A percentile compares a stretch with the other conserved stretches of the same genome.
Evolutionary conservation across 2,329 filamentous ascomycete species (phyloP).

Genomic region (Exophiala sideris): DNA sequence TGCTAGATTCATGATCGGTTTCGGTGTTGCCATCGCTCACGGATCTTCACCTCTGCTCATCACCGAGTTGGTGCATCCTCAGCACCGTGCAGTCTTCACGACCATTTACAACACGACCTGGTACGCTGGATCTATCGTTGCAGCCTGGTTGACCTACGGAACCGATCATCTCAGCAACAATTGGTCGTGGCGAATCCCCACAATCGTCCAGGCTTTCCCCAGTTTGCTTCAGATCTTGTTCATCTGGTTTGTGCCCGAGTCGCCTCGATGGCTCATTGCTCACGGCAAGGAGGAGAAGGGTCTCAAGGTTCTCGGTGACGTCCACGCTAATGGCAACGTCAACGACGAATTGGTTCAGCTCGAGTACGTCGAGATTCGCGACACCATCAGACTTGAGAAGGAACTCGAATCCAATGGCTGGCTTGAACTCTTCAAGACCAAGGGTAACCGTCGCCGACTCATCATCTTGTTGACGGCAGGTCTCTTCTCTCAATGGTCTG

Average conservation of each 20-base stretch:
- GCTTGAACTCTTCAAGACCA: constrained; percentile 60
- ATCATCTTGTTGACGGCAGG: constrained; percentile 49
- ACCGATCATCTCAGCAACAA: constrained; percentile 43
- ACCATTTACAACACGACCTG: constrained; percentile 55
- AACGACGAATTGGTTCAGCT: constrained; percentile 56
- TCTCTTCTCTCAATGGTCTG: constrained; percentile 58
- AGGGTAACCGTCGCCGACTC: constrained; percentile 48
- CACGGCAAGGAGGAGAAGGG: constrained; percentile 33
- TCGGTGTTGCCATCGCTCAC: constrained; percentile 52
- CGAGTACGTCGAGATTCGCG: constrained; percentile 64
- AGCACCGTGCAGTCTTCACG: constrained; percentile 48
- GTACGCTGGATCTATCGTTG: constrained; percentile 52
- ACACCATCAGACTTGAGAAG: constrained; percentile 60
- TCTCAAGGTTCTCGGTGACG: constrained; percentile 33
- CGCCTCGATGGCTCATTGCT: constrained; percentile 57
- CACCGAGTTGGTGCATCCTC: constrained; percentile 48
- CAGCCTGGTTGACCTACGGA: constrained; percentile 50
- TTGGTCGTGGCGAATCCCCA: constrained; percentile 61
- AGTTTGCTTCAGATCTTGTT: constrained; percentile 53
- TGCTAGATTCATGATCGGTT: constrained; percentile 62
- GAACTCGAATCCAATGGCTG: constrained; percentile 50
- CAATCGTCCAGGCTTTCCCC: constrained; percentile 64
- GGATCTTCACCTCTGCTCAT: constrained; percentile 38
- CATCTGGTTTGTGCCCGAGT: constrained; percentile 66
- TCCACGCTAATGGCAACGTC: constrained; percentile 41